phyloP scores from a whole-genome alignment of 305 asterid species.

The Andrographis paniculata region DNA sequence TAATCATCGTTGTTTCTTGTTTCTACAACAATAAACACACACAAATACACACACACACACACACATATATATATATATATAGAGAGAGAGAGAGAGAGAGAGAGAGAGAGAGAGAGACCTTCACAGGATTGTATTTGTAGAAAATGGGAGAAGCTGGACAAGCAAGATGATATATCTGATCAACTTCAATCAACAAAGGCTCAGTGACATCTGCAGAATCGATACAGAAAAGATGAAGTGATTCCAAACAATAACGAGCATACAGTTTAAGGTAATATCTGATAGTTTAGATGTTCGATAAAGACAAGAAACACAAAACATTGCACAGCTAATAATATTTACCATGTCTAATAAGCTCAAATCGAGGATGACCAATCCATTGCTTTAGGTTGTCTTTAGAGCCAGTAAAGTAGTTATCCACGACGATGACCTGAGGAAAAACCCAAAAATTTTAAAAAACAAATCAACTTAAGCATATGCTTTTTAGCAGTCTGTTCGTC shows the following conservation, averaged over 20 bases:
- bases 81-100: neutral
- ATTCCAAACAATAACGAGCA: neutral
- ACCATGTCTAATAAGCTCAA: slow-evolving; percentile 98
- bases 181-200: slow-evolving; percentile 80
- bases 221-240: neutral
- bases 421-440: slow-evolving; percentile 68
- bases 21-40: neutral
- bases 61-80: neutral
- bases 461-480: too few species aligned
- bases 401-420: slow-evolving; percentile 91
- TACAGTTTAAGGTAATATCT: neutral
- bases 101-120: slow-evolving; percentile 41
- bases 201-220: slow-evolving; percentile 81
- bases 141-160: slow-evolving; percentile 99
- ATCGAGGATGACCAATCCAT: slow-evolving; percentile 98
- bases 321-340: too few species aligned
- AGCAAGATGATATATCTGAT: slow-evolving; percentile 94
- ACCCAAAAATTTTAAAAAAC: neutral
- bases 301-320: slow-evolving; percentile 10
- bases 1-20: too few species aligned
- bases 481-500: neutral
- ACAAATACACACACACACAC: neutral
- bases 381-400: slow-evolving; percentile 81
- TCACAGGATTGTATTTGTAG: slow-evolving; percentile 93
- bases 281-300: too few species aligned